Conservation (phyloP, 352 stramenopile genomes). For the Globisporangium camurandrum region DNA sequence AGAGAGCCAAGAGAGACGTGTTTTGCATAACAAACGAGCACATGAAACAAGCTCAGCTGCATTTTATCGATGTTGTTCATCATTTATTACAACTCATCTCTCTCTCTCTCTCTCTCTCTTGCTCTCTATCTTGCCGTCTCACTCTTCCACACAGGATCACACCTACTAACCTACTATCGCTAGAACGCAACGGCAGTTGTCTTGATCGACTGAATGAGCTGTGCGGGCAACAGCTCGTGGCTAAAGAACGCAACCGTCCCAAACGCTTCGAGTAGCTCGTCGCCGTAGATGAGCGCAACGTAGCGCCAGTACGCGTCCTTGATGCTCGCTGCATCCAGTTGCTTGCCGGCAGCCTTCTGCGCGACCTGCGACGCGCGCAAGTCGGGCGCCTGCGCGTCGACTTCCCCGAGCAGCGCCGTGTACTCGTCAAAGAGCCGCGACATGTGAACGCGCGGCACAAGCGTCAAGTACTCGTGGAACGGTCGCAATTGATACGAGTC, state of each 20-base stretch:
- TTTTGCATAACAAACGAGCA: too few relatives aligned
- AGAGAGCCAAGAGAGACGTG: too few relatives aligned
- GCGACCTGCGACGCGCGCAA: neutral
- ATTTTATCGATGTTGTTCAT: neutral
- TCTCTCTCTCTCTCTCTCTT: too few relatives aligned
- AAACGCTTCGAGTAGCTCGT: conserved; percentile 36
- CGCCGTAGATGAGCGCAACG: conserved; percentile 30
- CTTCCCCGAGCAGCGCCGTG: conserved; percentile 12
- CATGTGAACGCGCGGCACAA: conserved; percentile 9
- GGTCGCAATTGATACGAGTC: conserved; percentile 19
- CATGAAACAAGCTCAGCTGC: neutral
- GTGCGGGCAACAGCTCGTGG: conserved; percentile 30
- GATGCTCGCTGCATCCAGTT: conserved; percentile 6
- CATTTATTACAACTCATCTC: neutral
- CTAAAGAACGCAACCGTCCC: conserved; percentile 36
- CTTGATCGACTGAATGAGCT: conserved; percentile 44
- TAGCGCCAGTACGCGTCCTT: conserved; percentile 25
- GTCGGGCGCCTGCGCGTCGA: conserved; percentile 6
- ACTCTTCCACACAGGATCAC: too few relatives aligned
- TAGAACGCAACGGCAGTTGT: conserved; percentile 18
- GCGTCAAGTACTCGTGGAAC: conserved; percentile 21
- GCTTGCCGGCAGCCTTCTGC: conserved; percentile 1
- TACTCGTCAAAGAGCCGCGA: conserved; percentile 14
- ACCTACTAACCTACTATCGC: too few relatives aligned
- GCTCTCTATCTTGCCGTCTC: conserved; percentile 23